These are phyloP conservation scores for Sporothrix globosa DNA, from an alignment of 2,329 filamentous ascomycete genomes.

Conservation along the genomic window DNA sequence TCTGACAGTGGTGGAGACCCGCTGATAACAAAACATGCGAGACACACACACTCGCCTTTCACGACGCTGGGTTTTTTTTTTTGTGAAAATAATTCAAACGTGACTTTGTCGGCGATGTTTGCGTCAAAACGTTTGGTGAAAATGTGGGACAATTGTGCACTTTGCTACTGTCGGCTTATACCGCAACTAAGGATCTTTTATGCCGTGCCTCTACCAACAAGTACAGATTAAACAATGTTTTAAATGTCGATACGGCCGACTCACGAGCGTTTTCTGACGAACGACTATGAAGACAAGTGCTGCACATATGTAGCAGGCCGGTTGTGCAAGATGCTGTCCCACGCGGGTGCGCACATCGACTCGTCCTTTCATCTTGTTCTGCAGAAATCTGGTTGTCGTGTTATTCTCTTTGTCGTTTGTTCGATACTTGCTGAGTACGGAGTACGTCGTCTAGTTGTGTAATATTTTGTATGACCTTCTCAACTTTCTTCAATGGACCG, in stretches of 20 bases:
- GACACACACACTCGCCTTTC: too few species aligned
- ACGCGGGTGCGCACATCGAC: neutral
- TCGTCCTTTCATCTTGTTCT: constrained; percentile 3
- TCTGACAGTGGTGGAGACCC: neutral
- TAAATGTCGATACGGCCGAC: neutral
- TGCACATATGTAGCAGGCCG: too few species aligned
- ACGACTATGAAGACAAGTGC: too few species aligned
- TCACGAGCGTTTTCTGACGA: neutral
- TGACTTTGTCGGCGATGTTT: neutral
- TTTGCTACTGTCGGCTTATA: neutral
- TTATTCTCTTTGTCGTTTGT: neutral
- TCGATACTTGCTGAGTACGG: neutral
- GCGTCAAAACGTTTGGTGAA: too few species aligned
- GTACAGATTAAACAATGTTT: neutral
- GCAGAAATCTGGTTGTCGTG: neutral
- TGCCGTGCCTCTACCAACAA: neutral
- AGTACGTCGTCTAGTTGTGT: neutral
- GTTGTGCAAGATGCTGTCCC: constrained; percentile 2
- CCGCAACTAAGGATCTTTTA: neutral
- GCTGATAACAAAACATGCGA: neutral
- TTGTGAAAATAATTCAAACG: neutral
- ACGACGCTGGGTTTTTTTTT: too few species aligned
- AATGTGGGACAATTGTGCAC: too few species aligned
- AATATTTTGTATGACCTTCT: neutral
- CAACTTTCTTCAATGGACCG: constrained; percentile 10